Evolutionary conservation across 768 basidiomycete species (phyloP), one percentile per base, ranked within the genome.

Genomic region (Kwoniella europaea): DNA sequence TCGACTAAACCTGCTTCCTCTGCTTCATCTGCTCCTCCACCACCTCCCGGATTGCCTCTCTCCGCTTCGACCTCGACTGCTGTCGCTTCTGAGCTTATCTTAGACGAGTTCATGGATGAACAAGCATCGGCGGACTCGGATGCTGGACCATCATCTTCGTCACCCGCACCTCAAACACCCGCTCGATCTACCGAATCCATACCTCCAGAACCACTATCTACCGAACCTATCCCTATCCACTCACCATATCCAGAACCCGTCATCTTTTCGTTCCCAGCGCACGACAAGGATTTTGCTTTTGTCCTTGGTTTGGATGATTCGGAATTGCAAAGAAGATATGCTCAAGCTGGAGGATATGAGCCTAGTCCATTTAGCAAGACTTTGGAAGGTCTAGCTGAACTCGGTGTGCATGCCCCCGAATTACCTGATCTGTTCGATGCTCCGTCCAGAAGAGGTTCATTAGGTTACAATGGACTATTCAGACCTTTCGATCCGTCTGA

Each of bases 181-280:
- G 63, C 71, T 5, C 70, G 65, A 27, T 59, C 68, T 2, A 65
- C 63, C 27, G 71, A 71, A 13, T 53, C 59, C 27, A 53, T 56
- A 24, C 72, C 67, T 13, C 76, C 76, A 18, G 73, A 74, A 22
- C 76, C 76, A 18, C 69, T 79, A 27, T 73, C 76, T 3, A 61
- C 73, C 29, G 76, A 79, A 13, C 76, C 76, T 44, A 76, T 76
- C 67, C 43, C 70, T 67, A 46, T 79, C 16, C 78, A 79, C 60
- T 77, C 78, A 35, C 78, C 78, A 29, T 79, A 74, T 65, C 74
- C 75, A 29, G 78, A 79, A 70, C 78, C 78, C 9, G 55, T 54
- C 12, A 72, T 79, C 35, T 71, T 72, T 53, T 62, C 71, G 9
- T 79, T 75, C 69, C 78, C 78, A 10, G 56, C 71, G 4, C 73